Evolutionary conservation across 192 early-diverging fungal genomes (phyloP).

Genomic region (Coemansia sp.): DNA sequence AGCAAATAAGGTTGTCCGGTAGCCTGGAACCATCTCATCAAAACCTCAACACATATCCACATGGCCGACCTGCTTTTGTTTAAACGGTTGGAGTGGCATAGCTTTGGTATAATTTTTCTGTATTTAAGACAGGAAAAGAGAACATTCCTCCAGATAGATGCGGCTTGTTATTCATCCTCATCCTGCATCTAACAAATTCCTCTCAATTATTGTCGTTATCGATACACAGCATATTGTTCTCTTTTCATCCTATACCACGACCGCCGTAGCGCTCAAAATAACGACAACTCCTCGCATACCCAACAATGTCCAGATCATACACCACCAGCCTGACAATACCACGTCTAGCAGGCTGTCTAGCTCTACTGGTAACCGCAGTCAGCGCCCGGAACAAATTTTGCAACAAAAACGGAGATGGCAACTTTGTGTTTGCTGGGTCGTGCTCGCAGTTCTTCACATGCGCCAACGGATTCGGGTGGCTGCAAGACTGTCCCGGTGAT

Average conservation of each 20-base stretch:
- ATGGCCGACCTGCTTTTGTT: background rate
- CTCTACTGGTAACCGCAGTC: background rate
- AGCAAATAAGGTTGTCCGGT: background rate
- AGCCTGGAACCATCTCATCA: background rate
- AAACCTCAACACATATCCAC: background rate
- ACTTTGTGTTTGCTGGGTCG: slow-evolving; percentile 30
- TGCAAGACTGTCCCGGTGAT: slow-evolving; percentile 39
- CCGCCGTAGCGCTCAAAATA: background rate
- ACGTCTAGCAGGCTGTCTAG: background rate
- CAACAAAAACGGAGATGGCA: slow-evolving; percentile 33
- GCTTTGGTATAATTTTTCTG: background rate
- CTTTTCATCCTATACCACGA: background rate
- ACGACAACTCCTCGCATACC: background rate
- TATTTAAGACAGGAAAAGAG: too few species aligned
- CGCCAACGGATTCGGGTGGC: slow-evolving; percentile 46
- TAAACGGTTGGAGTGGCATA: background rate
- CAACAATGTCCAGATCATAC: background rate
- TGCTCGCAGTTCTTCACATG: slow-evolving; percentile 45
- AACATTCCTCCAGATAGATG: too few species aligned
- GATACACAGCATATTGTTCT: background rate
- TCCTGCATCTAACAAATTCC: too few species aligned
- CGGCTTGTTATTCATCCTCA: too few species aligned
- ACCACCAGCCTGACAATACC: background rate
- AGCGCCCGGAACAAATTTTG: slow-evolving; percentile 35
- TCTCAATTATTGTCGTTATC: background rate